A percentile compares a stretch with the other conserved stretches of the same genome.
phyloP scores from a whole-genome alignment of 345 rosid species.

The Salix dunnii region DNA sequence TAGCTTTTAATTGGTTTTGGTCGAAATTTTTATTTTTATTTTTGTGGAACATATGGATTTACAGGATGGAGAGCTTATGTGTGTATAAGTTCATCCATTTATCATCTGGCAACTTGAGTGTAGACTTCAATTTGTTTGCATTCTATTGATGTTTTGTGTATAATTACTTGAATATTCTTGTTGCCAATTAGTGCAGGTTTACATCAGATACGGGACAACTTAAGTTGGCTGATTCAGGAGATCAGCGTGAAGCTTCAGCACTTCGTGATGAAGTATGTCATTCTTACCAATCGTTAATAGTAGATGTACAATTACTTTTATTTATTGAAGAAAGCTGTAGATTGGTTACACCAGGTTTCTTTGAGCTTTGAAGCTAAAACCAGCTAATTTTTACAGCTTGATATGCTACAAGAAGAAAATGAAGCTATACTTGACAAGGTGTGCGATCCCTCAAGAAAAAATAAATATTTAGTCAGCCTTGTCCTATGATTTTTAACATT shows the following conservation, averaged over 20 bases:
- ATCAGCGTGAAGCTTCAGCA: conserved; percentile 90
- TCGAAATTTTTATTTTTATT: neutral
- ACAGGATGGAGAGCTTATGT: neutral
- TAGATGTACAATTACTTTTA: neutral
- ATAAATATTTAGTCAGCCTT: conserved; percentile 7
- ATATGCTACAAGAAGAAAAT: conserved; percentile 73
- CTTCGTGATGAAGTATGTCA: conserved; percentile 91
- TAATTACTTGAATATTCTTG: conserved; percentile 10
- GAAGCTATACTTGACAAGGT: conserved; percentile 40
- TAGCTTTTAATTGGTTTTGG: neutral
- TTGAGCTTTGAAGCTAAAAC: conserved; percentile 3
- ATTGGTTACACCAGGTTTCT: neutral
- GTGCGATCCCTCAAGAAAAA: conserved; percentile 1
- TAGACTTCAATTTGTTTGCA: neutral
- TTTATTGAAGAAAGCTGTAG: neutral
- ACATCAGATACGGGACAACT: conserved; percentile 52
- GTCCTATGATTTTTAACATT: conserved; percentile 17
- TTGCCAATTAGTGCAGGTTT: conserved; percentile 47
- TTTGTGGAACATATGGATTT: conserved; percentile 1
- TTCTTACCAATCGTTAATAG: conserved; percentile 7
- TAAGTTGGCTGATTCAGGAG: conserved; percentile 55
- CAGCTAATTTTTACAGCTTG: conserved; percentile 54
- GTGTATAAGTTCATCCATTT: neutral
- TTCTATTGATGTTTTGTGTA: neutral
- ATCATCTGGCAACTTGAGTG: neutral